phyloP scores from a whole-genome alignment of 352 stramenopile genomes.

The Aphanomyces cochlioides region DNA sequence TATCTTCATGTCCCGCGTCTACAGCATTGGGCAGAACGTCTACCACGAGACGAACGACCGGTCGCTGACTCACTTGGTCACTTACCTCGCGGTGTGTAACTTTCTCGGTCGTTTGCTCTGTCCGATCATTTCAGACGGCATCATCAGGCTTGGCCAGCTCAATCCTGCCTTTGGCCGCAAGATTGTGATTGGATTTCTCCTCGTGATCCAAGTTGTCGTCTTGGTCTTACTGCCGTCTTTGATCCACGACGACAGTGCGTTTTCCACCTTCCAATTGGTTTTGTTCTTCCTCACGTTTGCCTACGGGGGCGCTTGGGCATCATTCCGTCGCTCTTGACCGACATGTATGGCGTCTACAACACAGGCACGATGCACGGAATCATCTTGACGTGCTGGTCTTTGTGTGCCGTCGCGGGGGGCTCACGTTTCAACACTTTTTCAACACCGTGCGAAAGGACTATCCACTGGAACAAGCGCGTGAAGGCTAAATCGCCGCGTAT shows the following conservation, averaged over 20 bases:
- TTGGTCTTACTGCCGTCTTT: neutral
- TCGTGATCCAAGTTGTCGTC: neutral
- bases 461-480: too few species aligned
- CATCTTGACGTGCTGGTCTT: conserved; percentile 73
- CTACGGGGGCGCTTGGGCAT: conserved; percentile 74
- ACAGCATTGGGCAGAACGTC: neutral
- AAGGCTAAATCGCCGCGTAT: conserved; percentile 43
- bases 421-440: conserved; percentile 58
- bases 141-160: neutral
- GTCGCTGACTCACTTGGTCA: neutral
- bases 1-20: conserved; percentile 36
- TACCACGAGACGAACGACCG: neutral
- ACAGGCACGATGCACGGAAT: conserved; percentile 66
- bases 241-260: conserved; percentile 40
- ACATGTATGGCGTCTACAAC: conserved; percentile 76
- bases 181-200: neutral
- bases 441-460: conserved; percentile 25
- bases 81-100: neutral
- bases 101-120: neutral
- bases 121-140: neutral
- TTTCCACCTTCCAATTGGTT: conserved; percentile 48
- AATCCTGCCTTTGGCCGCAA: neutral
- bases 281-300: conserved; percentile 65
- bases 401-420: conserved; percentile 66
- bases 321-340: conserved; percentile 68